A percentile compares a stretch with the other conserved stretches of the same genome.
Evolutionary conservation across 129 eudicot genomes (phyloP).

Genomic region (Gnaphalium uliginosum): DNA sequence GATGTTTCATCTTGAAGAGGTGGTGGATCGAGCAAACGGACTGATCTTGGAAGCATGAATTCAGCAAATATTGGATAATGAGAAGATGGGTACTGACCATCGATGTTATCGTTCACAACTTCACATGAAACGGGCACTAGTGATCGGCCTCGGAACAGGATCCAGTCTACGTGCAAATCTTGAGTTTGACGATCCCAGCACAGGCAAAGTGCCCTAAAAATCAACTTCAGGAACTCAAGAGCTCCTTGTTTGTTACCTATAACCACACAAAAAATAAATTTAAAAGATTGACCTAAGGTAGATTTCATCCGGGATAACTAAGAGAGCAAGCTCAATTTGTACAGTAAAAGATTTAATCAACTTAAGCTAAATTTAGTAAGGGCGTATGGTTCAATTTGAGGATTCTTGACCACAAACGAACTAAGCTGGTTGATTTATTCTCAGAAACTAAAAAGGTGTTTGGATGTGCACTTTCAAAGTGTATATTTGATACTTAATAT

Average conservation of each 20-base stretch:
- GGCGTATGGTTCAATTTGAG: neutral
- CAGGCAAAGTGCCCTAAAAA: constrained; percentile 90
- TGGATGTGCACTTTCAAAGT: neutral
- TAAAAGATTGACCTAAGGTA: neutral
- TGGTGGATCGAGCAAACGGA: constrained; percentile 68
- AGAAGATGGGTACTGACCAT: constrained; percentile 89
- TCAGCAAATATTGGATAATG: constrained; percentile 89
- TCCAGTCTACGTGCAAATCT: constrained; percentile 93
- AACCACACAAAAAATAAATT: neutral
- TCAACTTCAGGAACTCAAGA: constrained; percentile 75
- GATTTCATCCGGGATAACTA: neutral
- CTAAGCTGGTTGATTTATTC: too few species aligned
- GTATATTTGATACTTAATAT: too few species aligned
- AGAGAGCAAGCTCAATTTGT: neutral
- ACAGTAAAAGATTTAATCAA: neutral
- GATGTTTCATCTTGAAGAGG: constrained; percentile 45
- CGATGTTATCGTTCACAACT: constrained; percentile 79
- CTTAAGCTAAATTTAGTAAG: neutral
- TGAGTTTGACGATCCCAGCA: constrained; percentile 99
- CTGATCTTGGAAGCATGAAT: constrained; percentile 91
- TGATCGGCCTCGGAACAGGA: constrained; percentile 81
- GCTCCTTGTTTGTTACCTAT: constrained; percentile 93
- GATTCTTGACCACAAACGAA: too few species aligned
- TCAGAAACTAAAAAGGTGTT: neutral
- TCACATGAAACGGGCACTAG: constrained; percentile 80